Base-by-base conservation (phyloP, 345 rosid genomes). In the Eutrema yunnanense region DNA sequence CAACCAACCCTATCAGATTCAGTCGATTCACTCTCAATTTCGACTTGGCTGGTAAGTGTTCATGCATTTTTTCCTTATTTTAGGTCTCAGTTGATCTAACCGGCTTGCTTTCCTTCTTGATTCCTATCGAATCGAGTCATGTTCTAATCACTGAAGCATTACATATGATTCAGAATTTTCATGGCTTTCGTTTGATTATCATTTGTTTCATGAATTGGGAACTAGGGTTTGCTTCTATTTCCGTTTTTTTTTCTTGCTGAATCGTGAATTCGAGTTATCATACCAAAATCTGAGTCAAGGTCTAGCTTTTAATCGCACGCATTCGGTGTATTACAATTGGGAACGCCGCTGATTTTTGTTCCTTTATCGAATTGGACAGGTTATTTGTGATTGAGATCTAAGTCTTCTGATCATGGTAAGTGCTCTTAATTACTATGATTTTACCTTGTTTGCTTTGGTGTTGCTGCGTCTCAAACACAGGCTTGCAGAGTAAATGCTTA, bases 371-470 rank as follows among this genome's bases (percentile, higher is more conserved):
- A 52, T 26, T 65, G 56, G 58, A 51, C 78, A 78, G 81, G 76
- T 58, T 8, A 11, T 56, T 22, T 67, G 50, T 73, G 63, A 40
- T 65, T 33, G 73, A 53, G 76, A 79, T 57, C 75, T 49, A 64
- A 58, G 52, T 65, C 50, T 70, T 69, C 2, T 51, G 34, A 74
- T 19, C 67, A 79, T 82, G 85, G 85, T 82, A 74, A 73, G 43
- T 67, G 69, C 51, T 56, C 49, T n/a, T 27, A 9, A 26, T n/a
- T 52, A 51, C 53, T 36, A n/a, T 19, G 42, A 13, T 2, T 32
- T 16, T 41, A 4, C 61, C 30, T 38, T 51, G 2, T 62, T 41
- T 34, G 26, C n/a, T 6, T n/a, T 34, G 33, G 38, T 59, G 30
- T n/a, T 69, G 6, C 33, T 46, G 36, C 2, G 43, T 44, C 46